Evolutionary conservation across 352 stramenopile species (phyloP).

Genomic region (Globisporangium middletonii): DNA sequence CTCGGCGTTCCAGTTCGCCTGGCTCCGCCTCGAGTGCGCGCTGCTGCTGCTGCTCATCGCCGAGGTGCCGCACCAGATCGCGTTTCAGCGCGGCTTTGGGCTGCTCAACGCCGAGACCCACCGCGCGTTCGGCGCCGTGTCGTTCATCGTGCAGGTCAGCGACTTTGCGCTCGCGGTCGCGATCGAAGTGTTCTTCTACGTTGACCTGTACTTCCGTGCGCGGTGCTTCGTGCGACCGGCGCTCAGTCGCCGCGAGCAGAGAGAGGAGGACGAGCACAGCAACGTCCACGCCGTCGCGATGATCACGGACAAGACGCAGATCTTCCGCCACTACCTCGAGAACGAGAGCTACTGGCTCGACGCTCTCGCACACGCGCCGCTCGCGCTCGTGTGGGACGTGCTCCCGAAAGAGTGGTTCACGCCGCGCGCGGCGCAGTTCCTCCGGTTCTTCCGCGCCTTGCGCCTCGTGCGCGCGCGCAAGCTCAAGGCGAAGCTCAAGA

Average conservation of each 20-base stretch:
- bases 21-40: constrained; percentile 21
- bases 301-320: constrained; percentile 13
- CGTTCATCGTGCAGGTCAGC: constrained; percentile 25
- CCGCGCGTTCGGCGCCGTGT: constrained; percentile 23
- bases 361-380: constrained; percentile 22
- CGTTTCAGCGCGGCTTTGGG: constrained; percentile 41
- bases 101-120: constrained; percentile 21
- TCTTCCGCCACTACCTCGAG: constrained; percentile 36
- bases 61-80: constrained; percentile 39
- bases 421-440: constrained; percentile 15
- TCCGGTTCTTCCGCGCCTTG: constrained; percentile 37
- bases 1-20: constrained; percentile 25
- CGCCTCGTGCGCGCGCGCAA: constrained; percentile 41
- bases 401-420: constrained; percentile 37
- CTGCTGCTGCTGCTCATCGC: constrained; percentile 31
- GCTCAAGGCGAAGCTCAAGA: constrained; percentile 19
- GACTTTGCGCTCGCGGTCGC: constrained; percentile 27
- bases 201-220: constrained; percentile 36
- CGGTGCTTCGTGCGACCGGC: constrained; percentile 36
- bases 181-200: constrained; percentile 58
- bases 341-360: constrained; percentile 34
- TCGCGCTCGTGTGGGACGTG: constrained; percentile 56
- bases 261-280: constrained; percentile 14
- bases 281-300: constrained; percentile 9
- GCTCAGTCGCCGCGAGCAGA: constrained; percentile 5